Evolutionary conservation across 768 basidiomycete genomes (phyloP), one percentile per base, ranked within the genome.

Genomic region (Terana coerulea): DNA sequence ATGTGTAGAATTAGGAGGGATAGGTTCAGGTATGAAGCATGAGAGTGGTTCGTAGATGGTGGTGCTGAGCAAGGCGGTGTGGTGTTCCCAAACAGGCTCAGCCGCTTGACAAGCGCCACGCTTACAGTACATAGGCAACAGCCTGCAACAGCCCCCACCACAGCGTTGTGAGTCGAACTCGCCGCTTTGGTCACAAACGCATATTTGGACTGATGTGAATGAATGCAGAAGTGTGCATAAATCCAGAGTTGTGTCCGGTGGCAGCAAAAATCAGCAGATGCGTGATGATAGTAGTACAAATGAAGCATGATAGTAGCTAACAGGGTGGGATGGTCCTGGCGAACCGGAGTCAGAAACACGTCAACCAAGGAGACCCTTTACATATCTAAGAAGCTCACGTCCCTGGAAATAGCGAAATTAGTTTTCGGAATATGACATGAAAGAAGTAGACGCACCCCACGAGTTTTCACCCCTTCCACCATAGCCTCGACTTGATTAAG

Each of bases 401-500:
- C 85, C 85, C 87, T 90, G 56, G 46, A 55, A 36, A 22, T 35
- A 33, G 24, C 19, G 47, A 46, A 51, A 49, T 24, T 46, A 51
- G 48, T 59, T 34, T 47, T n/a, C 25, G 24, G 19, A 22, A 21
- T 25, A n/a, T 41, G 1, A 15, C 39, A 34, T 24, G 28, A 22
- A 36, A 39, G 29, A 49, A 49, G 28, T 9, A 48, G 21, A 77
- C 84, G 59, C 63, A 91, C 88, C 58, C 90, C 91, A 46, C 74
- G 76, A 37, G 66, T 75, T 68, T 93, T 93, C 5, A 91, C 90
- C 4, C 78, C 82, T 12, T 79, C 76, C 5, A 92, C 79, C 85
- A 93, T 89, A 28, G 81, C 81, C 55, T 82, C 82, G 29, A 91
- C 84, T 15, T 72, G 69, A 54, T 74, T 69, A 22, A 73, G 60